Conservation (phyloP, 1,139 yeast species). For the Waltiozyma sp. region DNA sequence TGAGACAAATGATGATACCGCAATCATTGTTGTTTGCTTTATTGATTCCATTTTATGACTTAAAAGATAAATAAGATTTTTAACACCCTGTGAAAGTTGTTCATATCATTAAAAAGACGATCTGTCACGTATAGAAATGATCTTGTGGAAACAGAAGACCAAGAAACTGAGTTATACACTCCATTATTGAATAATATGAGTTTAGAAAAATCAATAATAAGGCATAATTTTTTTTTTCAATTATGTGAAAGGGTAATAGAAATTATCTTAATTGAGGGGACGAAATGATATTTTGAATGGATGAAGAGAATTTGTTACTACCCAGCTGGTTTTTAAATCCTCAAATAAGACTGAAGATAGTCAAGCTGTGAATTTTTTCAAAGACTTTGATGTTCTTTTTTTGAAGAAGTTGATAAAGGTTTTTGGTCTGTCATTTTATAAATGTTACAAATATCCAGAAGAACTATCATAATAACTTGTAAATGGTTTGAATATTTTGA, state of each 20-base stretch:
- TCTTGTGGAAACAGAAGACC: constrained; percentile 15
- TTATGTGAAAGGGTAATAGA: constrained; percentile 57
- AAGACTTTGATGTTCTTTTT: constrained; percentile 79
- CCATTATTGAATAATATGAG: constrained; percentile 65
- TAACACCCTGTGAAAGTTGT: too few species aligned
- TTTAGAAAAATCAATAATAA: constrained; percentile 67
- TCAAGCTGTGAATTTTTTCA: constrained; percentile 65
- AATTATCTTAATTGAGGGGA: constrained; percentile 57
- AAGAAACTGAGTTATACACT: constrained; percentile 26
- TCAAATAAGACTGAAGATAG: constrained; percentile 20
- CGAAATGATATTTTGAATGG: constrained; percentile 56
- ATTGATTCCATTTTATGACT: too few species aligned
- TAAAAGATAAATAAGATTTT: too few species aligned
- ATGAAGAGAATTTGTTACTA: constrained; percentile 73
- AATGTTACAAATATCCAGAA: constrained; percentile 51
- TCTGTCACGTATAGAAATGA: neutral
- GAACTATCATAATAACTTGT: constrained; percentile 79
- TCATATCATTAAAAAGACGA: too few species aligned
- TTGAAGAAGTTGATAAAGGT: constrained; percentile 49
- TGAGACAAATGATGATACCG: too few species aligned
- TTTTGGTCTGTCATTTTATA: constrained; percentile 73
- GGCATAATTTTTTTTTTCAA: too few species aligned
- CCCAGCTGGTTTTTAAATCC: constrained; percentile 59
- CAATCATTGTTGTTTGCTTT: too few species aligned
- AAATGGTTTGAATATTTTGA: constrained; percentile 41